Conservation (phyloP, 495 filamentous ascomycete species). For the Peziza echinospora region DNA sequence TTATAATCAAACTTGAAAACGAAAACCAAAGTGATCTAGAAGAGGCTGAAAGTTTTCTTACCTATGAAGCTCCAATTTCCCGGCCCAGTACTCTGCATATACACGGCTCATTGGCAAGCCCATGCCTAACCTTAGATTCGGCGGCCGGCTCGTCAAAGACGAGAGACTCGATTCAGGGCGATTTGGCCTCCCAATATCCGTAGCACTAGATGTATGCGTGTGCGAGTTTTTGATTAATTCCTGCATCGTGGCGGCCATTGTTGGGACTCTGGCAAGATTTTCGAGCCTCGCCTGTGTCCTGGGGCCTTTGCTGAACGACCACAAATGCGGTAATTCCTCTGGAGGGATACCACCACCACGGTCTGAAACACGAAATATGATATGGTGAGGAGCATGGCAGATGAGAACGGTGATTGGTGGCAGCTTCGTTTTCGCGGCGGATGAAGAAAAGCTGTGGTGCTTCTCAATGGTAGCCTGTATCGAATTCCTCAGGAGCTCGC, state of each 20-base stretch:
- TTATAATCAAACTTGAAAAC: too few species aligned
- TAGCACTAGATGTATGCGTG: slow-evolving; percentile 7
- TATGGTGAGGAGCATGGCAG: slow-evolving; percentile 84
- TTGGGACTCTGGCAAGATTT: slow-evolving; percentile 70
- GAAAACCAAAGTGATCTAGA: too few species aligned
- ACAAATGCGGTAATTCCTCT: slow-evolving; percentile 70
- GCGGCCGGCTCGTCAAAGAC: slow-evolving; percentile 55
- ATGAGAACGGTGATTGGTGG: slow-evolving; percentile 84
- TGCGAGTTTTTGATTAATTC: slow-evolving; percentile 34
- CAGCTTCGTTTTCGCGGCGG: slow-evolving; percentile 22
- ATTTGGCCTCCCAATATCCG: slow-evolving; percentile 16
- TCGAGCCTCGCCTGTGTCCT: slow-evolving; percentile 47
- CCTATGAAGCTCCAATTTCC: slow-evolving; percentile 61
- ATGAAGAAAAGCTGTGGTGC: slow-evolving; percentile 21
- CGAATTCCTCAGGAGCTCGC: slow-evolving; percentile 85
- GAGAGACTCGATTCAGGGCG: slow-evolving; percentile 36
- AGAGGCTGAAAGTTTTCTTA: too few species aligned
- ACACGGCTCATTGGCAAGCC: slow-evolving; percentile 83
- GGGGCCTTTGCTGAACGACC: slow-evolving; percentile 88
- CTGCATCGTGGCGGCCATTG: slow-evolving; percentile 86
- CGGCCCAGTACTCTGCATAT: slow-evolving; percentile 98
- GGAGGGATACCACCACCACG: slow-evolving; percentile 78
- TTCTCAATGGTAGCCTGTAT: slow-evolving; percentile 77
- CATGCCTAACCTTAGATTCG: slow-evolving; percentile 78
- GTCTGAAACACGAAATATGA: slow-evolving; percentile 89